Evolutionary conservation across 225 moss, liverwort and hornwort species (phyloP).

Genomic region (Polytrichum formosum): DNA sequence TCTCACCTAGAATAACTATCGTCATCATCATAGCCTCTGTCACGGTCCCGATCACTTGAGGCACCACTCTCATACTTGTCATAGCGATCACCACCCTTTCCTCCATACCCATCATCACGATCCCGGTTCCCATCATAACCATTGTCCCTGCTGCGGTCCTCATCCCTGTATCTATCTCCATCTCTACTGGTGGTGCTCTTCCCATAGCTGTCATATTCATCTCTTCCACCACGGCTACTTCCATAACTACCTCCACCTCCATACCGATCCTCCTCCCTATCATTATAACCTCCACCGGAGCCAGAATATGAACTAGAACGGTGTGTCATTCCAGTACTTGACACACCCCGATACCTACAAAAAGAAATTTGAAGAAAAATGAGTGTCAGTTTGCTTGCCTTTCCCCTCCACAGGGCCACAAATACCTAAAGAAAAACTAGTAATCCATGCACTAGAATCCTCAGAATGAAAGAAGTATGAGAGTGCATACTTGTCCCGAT

Average conservation of each 20-base stretch:
- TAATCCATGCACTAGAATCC: too few relatives aligned
- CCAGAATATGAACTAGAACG: constrained; percentile 75
- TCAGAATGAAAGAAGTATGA: not conserved
- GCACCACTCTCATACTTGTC: constrained; percentile 52
- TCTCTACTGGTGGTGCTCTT: constrained; percentile 37
- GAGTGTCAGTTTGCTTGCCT: too few relatives aligned
- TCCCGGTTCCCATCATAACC: constrained; percentile 51
- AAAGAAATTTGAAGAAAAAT: not conserved
- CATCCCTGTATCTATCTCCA: constrained; percentile 80
- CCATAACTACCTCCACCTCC: constrained; percentile 55
- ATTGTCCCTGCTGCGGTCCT: constrained; percentile 71
- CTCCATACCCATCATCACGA: constrained; percentile 66
- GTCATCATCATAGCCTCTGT: constrained; percentile 40
- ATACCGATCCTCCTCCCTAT: constrained; percentile 76
- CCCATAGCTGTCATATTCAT: constrained; percentile 73
- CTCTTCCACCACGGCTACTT: constrained; percentile 64
- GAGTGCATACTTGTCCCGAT: constrained; percentile 85
- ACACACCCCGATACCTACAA: constrained; percentile 88
- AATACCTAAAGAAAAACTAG: too few relatives aligned
- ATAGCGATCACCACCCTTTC: constrained; percentile 39
- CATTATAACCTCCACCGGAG: constrained; percentile 76
- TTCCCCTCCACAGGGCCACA: too few relatives aligned
- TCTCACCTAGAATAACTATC: constrained; percentile 48
- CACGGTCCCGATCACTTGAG: constrained; percentile 36
- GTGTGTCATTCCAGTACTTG: constrained; percentile 65